These are phyloP conservation scores for Lunularia cruciata DNA, from an alignment of 225 moss, liverwort and hornwort genomes.

Conservation along the genomic window DNA sequence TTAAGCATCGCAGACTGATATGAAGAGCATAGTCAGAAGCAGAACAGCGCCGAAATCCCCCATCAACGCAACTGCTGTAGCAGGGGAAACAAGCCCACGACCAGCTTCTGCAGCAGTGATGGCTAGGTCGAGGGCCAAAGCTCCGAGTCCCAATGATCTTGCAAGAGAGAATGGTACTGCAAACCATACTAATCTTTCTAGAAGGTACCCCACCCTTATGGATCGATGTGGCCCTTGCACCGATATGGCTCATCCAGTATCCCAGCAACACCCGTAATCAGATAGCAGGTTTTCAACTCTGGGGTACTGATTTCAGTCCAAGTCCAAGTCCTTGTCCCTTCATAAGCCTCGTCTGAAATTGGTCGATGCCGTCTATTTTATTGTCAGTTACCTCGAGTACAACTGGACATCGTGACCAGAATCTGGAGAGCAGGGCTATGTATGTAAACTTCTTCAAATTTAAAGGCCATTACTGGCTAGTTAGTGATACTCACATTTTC, in stretches of 20 bases:
- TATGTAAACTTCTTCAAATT: no score
- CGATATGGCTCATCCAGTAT: conserved; percentile 94
- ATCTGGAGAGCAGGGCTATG: no score
- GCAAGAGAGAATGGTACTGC: conserved; percentile 92
- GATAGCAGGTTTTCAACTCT: no score
- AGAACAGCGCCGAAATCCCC: conserved; percentile 84
- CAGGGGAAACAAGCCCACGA: conserved; percentile 80
- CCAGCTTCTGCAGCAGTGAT: conserved; percentile 61
- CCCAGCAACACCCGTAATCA: no score
- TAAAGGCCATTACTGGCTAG: no score
- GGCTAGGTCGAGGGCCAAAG: conserved; percentile 78
- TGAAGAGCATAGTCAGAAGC: conserved; percentile 96
- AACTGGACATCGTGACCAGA: no score
- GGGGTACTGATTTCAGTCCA: no score
- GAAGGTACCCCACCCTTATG: conserved; percentile 89
- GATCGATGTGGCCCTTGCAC: conserved; percentile 76
- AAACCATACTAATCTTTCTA: conserved; percentile 90
- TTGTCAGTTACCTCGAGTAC: no score
- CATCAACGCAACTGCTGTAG: conserved; percentile 80
- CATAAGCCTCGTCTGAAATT: no score
- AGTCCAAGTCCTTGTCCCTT: no score
- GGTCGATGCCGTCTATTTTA: no score
- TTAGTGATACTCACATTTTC: conserved; percentile 92
- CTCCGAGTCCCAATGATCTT: conserved; percentile 78
- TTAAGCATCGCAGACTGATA: conserved; percentile 40